These are phyloP conservation scores for Aciculoconidium aculeatum DNA, from an alignment of 805 yeast genomes.

Conservation along the genomic window DNA sequence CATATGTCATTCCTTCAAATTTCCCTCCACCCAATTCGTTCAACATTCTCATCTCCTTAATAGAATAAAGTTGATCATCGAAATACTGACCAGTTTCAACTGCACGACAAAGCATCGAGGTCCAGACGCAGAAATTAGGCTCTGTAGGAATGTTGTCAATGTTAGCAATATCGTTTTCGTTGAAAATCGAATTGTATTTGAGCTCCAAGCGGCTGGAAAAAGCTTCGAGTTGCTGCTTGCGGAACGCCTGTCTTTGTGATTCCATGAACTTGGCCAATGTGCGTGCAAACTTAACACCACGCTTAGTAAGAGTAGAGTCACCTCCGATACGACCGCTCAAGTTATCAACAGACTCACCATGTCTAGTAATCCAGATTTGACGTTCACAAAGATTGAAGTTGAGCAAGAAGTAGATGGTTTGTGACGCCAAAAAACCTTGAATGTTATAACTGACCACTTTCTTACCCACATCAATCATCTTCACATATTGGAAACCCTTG, in stretches of 20 bases:
- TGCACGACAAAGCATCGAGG: constrained; percentile 77
- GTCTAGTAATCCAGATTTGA: constrained; percentile 92
- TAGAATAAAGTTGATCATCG: constrained; percentile 65
- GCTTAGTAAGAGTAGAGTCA: constrained; percentile 70
- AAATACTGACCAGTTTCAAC: constrained; percentile 74
- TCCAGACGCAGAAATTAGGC: constrained; percentile 85
- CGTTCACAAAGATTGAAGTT: constrained; percentile 80
- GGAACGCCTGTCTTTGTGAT: constrained; percentile 62
- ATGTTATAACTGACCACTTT: constrained; percentile 90
- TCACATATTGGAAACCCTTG: constrained; percentile 70
- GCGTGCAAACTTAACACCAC: constrained; percentile 71
- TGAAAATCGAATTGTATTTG: constrained; percentile 29
- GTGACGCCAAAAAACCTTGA: constrained; percentile 83
- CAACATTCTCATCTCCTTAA: constrained; percentile 87
- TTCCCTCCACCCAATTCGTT: constrained; percentile 92
- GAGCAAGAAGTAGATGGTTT: constrained; percentile 82
- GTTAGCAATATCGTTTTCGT: constrained; percentile 17
- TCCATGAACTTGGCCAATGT: constrained; percentile 73
- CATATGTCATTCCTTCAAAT: constrained; percentile 89
- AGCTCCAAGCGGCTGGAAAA: constrained; percentile 43
- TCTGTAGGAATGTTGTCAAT: constrained; percentile 42
- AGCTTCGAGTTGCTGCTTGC: constrained; percentile 52
- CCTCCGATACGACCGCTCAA: constrained; percentile 88
- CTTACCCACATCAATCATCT: constrained; percentile 94
- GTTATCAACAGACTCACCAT: constrained; percentile 88